Base-by-base conservation (phyloP, 352 stramenopile genomes). In the Phytophthora citrophthora region DNA sequence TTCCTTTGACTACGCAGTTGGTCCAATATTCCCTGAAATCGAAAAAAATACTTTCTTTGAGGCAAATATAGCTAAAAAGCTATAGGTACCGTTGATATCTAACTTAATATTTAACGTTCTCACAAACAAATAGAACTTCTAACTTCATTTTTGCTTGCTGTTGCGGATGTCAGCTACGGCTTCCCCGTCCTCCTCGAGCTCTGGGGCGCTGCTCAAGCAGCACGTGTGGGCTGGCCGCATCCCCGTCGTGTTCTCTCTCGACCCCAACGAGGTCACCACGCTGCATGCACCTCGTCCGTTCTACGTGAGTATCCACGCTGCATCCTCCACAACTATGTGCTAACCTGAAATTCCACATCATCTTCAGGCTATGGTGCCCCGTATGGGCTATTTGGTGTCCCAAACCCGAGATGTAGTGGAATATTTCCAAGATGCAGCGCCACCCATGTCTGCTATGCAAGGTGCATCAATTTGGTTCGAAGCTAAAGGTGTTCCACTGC, bases 231-330 rank as follows among this genome's bases (percentile, higher is more conserved):
- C 79, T 27, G 86, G 86, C 29, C 68, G 63, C 31, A 57, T 94
- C n/a, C 86, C 86, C 43, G 83, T 94, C 51, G 69, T 84, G 8
- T 94, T 94, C 69, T 80, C 77, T 41, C 79, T 95, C 31, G 76
- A 91, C 31, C 36, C 86, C 13, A 74, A 85, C 15, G 86, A 95
- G 31, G 86, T 95, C 54, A 95, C 86, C 24, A 93, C 84, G 54
- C 70, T 95, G 31, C 84, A 95, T 40, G 74, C 86, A 0, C 86
- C 86, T 32, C 83, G 83, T 15, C 81, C 86, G 16, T 95, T 90
- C 66, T 95, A 93, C 70, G 86, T 94, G 64, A 45, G 77, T 34
- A 13, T 75, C 12, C 9, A 15, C 63, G 16, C 9, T 9, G n/a
- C 12, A n/a, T 31, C 5, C 3, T 57, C 13, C 16, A 15, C 6